Evolutionary conservation across 495 filamentous ascomycete species (phyloP).

Genomic region (Ascodesmis nigricans): DNA sequence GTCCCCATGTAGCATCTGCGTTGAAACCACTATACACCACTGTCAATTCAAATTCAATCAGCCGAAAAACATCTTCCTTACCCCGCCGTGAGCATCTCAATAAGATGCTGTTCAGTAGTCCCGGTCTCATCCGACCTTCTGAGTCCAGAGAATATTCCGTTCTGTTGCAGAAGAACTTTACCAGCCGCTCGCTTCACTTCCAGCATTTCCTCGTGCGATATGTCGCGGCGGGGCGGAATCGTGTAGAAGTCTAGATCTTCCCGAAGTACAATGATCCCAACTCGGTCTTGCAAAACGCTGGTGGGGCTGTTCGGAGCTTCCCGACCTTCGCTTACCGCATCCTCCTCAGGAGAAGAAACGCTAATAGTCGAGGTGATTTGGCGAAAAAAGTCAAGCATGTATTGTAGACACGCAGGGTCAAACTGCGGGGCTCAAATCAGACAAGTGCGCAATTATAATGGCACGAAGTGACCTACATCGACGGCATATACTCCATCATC

Average conservation of each 20-base stretch:
- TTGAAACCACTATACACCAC: slow-evolving; percentile 57
- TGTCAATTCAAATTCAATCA: neutral
- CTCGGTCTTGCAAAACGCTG: slow-evolving; percentile 46
- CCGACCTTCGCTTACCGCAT: slow-evolving; percentile 26
- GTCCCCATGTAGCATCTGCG: slow-evolving; percentile 83
- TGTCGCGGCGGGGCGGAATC: slow-evolving; percentile 72
- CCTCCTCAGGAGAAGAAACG: slow-evolving; percentile 30
- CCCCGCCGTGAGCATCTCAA: slow-evolving; percentile 99
- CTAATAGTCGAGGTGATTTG: slow-evolving; percentile 79
- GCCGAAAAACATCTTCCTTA: slow-evolving; percentile 25
- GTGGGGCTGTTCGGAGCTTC: slow-evolving; percentile 21
- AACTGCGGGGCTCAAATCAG: slow-evolving; percentile 43
- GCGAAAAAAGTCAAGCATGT: slow-evolving; percentile 99
- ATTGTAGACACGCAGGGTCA: slow-evolving; percentile 83
- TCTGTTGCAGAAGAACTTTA: slow-evolving; percentile 60
- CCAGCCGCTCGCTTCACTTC: slow-evolving; percentile 91
- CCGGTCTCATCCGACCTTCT: slow-evolving; percentile 87
- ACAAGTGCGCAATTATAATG: slow-evolving; percentile 18
- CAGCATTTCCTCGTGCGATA: slow-evolving; percentile 78
- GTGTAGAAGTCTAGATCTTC: slow-evolving; percentile 97
- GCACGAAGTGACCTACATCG: slow-evolving; percentile 48
- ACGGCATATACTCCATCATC: slow-evolving; percentile 84
- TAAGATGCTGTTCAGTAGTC: slow-evolving; percentile 93
- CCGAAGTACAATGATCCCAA: slow-evolving; percentile 88
- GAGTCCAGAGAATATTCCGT: slow-evolving; percentile 89